Evolutionary conservation across 306 rosid species (phyloP), one percentile per base, ranked within the genome.

Genomic region (Neltuma alba): DNA sequence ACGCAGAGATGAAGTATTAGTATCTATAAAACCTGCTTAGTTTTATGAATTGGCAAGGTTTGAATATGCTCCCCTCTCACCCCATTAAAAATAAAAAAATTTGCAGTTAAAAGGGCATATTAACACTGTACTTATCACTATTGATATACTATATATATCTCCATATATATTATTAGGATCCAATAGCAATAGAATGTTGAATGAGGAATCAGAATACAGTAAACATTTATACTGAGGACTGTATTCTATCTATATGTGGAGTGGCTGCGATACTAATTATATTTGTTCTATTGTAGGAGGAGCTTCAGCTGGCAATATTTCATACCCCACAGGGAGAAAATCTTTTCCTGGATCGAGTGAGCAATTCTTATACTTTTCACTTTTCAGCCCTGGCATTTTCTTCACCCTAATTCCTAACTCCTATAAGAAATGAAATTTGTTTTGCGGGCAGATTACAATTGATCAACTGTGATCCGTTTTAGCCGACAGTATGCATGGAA

Each of bases 301-400:
- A 94, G 84, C 91, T 94, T 88, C 93, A 87, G 63, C 86, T 90
- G 79, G 98, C 97, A 34, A 75, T 92, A 33, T 81, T 94, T 68
- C 85, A 81, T 57, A 90, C 87, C 44, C 86, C 81, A 8, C 34
- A 76, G 6, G 87, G 88, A 58, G 91, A 89, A 70, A 88, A 88
- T 89, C 92, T 94, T 28, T 89, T 94, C 67, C 84, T 94, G 2
- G 93, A 94, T 79, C 81, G 94, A 85, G 98, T 94, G 88, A 81
- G 81, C 68, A 60, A 45, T 68, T 75, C 58, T 36, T 44, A 60
- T 50, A 65, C 58, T 33, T 41, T 77, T 65, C 9, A 65, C 58
- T 33, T 41, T 77, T 65, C 9, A 34, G 38, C 28, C 68, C 6
- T 28, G 20, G 3, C 20, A 64, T 67, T 78, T 77, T 36, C 63